Evolutionary conservation across 2,329 filamentous ascomycete genomes (phyloP).

Genomic region (Neonectria hederae): DNA sequence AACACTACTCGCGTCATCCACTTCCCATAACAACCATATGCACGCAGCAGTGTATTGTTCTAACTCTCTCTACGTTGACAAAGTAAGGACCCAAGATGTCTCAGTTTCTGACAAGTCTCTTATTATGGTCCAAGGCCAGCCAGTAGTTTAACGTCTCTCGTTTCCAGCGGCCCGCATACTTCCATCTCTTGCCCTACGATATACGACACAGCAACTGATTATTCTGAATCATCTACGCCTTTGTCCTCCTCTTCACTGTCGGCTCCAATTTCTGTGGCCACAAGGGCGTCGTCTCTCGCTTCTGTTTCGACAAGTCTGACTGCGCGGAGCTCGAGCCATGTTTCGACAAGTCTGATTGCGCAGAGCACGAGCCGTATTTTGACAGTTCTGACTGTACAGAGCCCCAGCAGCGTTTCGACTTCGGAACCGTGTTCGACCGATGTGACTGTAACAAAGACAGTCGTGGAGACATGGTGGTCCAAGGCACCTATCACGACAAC

Average conservation of each 20-base stretch:
- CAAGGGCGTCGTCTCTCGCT: constrained; percentile 14
- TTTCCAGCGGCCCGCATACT: constrained; percentile 17
- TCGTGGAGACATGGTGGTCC: constrained; percentile 39
- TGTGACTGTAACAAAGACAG: constrained; percentile 38
- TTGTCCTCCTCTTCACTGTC: constrained; percentile 6
- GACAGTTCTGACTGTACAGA: neutral
- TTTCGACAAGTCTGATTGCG: neutral
- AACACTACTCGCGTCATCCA: neutral
- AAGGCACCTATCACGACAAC: constrained; percentile 28
- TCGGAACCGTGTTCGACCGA: constrained; percentile 38
- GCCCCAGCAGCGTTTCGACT: neutral
- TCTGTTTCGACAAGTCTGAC: neutral
- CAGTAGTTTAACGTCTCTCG: constrained; percentile 19
- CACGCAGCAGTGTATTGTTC: constrained; percentile 29
- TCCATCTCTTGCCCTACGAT: constrained; percentile 36
- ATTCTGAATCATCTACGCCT: neutral
- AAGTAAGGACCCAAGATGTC: constrained; percentile 24
- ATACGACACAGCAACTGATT: constrained; percentile 20
- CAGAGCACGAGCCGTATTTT: neutral
- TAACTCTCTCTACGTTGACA: constrained; percentile 34
- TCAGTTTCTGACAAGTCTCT: neutral
- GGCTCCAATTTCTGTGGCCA: constrained; percentile 16
- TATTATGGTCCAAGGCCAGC: constrained; percentile 19
- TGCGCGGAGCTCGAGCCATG: neutral
- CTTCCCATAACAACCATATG: constrained; percentile 33